Evolutionary conservation across 208 protist species (phyloP), one percentile per base, ranked within the genome.

Genomic region (Perkinsela sp.): DNA sequence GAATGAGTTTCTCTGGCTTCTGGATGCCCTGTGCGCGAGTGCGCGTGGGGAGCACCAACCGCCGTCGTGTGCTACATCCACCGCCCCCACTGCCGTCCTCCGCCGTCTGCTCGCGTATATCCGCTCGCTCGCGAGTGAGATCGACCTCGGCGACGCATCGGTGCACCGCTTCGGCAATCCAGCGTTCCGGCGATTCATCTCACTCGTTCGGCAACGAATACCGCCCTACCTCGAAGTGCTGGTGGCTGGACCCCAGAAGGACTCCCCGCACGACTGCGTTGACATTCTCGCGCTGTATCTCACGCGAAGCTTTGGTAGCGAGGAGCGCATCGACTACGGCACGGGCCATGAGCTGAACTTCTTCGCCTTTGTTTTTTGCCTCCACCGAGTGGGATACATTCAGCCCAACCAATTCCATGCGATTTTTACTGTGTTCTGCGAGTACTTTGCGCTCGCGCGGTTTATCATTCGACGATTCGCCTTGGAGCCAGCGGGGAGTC

Each of bases 281-380:
- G 30, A 30, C 69, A 1, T 2, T 57, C 30, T 97, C 6, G 73
- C 71, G 0, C 73, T 73, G 16, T 98, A 98, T 76, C 70, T 96
- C 2, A 71, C 76, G 48, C 88, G 93, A 67, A 70, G 80, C 31
- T 97, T 97, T 67, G 96, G 96, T 0, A 96, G 97, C 73, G 67
- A 72, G 29, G 88, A 78, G 0, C 84, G 96, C 48, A 93, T 99
- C 1, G 96, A 99, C 79, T 99, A 97, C 75, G 96, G 96, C 68
- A 97, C 93, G 2, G 96, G 96, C 28, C 96, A 99, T 73, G 96
- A 99, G 77, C 69, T 94, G n/a, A 80, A 93, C 70, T 98, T 99
- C 76, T 84, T 96, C 30, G 79, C 84, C 1, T 90, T 90, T 22
- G 31, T 98, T 30, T 88, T 86, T 75, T 90, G 90, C 73, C 77